A percentile compares a stretch with the other conserved stretches of the same genome.
Evolutionary conservation across 2,329 filamentous ascomycete genomes (phyloP).

Genomic region (Pseudogymnoascus pannorum): DNA sequence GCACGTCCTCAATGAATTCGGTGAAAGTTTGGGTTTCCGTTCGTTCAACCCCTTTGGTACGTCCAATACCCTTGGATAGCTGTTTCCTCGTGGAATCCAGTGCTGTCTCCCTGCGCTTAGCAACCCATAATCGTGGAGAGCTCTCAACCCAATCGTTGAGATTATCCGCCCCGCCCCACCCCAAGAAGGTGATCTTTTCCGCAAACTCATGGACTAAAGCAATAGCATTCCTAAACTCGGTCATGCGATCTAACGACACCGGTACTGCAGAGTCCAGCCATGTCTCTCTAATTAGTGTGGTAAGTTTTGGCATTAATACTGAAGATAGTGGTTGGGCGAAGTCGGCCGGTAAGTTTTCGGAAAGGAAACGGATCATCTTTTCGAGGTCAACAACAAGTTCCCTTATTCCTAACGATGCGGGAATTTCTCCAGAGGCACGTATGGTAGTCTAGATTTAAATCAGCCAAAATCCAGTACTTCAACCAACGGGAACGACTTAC

Average conservation of each 20-base stretch:
- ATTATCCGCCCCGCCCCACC: constrained; percentile 55
- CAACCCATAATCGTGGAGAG: constrained; percentile 77
- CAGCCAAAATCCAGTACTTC: not conserved
- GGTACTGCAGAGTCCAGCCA: constrained; percentile 78
- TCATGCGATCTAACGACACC: constrained; percentile 62
- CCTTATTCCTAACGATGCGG: constrained; percentile 39
- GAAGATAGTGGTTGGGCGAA: constrained; percentile 55
- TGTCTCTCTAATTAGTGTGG: constrained; percentile 58
- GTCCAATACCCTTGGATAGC: constrained; percentile 59
- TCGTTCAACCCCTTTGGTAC: constrained; percentile 66
- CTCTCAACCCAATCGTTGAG: constrained; percentile 74
- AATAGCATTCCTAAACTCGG: constrained; percentile 64
- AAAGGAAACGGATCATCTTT: constrained; percentile 44
- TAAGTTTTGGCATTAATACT: constrained; percentile 62
- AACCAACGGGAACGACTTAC: constrained; percentile 26
- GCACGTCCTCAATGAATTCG: constrained; percentile 55
- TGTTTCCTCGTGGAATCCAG: constrained; percentile 67
- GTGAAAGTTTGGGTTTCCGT: constrained; percentile 77
- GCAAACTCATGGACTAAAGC: constrained; percentile 58
- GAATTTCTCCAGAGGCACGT: constrained; percentile 31
- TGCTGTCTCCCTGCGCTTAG: constrained; percentile 71
- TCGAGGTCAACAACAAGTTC: constrained; percentile 48
- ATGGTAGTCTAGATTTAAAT: constrained; percentile 35
- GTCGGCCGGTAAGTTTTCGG: constrained; percentile 44
- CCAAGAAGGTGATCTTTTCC: constrained; percentile 49